A percentile compares a stretch with the other conserved stretches of the same genome.
phyloP scores from a whole-genome alignment of 768 basidiomycete genomes.

The Serendipita indica region DNA sequence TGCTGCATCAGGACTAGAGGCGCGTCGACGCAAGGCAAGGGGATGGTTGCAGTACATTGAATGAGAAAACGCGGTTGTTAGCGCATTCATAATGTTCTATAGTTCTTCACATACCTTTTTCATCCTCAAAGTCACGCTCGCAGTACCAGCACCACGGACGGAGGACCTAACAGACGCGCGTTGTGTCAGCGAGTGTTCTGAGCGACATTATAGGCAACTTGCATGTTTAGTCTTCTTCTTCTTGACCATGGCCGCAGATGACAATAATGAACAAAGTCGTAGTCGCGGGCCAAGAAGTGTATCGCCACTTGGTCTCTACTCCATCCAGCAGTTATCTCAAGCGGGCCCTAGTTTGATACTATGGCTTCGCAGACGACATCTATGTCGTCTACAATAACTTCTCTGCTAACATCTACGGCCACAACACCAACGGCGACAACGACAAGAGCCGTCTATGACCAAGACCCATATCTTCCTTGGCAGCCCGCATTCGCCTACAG shows the following conservation, averaged over 20 bases:
- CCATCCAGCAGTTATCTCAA: neutral
- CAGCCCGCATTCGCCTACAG: slow-evolving; percentile 76
- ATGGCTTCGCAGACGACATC: neutral
- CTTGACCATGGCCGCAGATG: slow-evolving; percentile 29
- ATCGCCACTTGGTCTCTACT: neutral
- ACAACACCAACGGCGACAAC: slow-evolving; percentile 4
- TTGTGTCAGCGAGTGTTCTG: slow-evolving; percentile 7
- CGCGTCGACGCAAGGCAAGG: neutral
- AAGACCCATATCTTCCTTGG: slow-evolving; percentile 63
- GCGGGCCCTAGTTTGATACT: neutral
- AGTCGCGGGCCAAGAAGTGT: neutral
- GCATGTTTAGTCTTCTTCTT: slow-evolving; percentile 40
- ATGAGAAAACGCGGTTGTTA: neutral
- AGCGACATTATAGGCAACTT: slow-evolving; percentile 10
- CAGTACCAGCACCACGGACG: slow-evolving; percentile 99
- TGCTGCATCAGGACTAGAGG: slow-evolving; percentile 87
- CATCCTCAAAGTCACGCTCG: slow-evolving; percentile 98
- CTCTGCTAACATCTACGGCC: neutral
- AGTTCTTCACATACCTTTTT: slow-evolving; percentile 55
- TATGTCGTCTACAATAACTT: neutral
- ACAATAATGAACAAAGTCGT: neutral
- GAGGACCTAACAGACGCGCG: slow-evolving; percentile 39
- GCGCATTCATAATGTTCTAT: neutral
- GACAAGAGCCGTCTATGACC: slow-evolving; percentile 10
- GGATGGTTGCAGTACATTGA: neutral